Evolutionary conservation across 1,139 yeast genomes (phyloP), one percentile per base, ranked within the genome.

Genomic region (Suhomyces anneliseae): DNA sequence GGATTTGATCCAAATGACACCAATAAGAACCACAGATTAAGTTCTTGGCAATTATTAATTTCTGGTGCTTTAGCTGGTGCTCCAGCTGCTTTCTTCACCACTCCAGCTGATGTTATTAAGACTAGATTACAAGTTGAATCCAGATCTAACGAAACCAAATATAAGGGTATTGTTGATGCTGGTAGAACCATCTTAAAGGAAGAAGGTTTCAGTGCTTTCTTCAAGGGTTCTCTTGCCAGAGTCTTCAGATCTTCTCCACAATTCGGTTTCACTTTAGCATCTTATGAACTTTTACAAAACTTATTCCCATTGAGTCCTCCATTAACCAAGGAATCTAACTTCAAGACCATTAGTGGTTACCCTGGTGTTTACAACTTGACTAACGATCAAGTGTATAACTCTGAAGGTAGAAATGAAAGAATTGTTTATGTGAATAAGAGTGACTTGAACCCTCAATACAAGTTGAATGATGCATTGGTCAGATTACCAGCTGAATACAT

Each of bases 1-100:
- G 82, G 87, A 48, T 93, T 87, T 62, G 96, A 93, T 58, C 96
- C 97, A 7, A 62, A 63, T 45, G 77, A 73, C 59, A 69, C 75
- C 15, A 68, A 69, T 49, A 76, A 74, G 58, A 74, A 78, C 56
- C 78, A 74, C 46, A 70, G 76, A 51, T 79, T 93, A 52, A 82
- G 82, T 53, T 81, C 96, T 27, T 84, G 92, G 85, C 96, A 93
- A 68, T 74, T 93, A 57, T 79, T 93, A 54, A 67, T 82, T 14
- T 82, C 96, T 53, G 99, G 99, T 69, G 98, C 97, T 10, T 68
- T 92, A 58, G 98, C 99, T 19, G 99, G 99, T 65, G 90, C 95
- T 71, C 99, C 99, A 10, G 95, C 98, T 35, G 99, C 99, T 6
- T 92, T 87, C 66, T 75, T 92, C 59, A 92, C 98, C 5, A 92